Percentiles rank a stretch among this genome's conserved stretches.
Evolutionary conservation across 2,329 filamentous ascomycete species (phyloP).

Genomic region (Hypoxylon sp.): DNA sequence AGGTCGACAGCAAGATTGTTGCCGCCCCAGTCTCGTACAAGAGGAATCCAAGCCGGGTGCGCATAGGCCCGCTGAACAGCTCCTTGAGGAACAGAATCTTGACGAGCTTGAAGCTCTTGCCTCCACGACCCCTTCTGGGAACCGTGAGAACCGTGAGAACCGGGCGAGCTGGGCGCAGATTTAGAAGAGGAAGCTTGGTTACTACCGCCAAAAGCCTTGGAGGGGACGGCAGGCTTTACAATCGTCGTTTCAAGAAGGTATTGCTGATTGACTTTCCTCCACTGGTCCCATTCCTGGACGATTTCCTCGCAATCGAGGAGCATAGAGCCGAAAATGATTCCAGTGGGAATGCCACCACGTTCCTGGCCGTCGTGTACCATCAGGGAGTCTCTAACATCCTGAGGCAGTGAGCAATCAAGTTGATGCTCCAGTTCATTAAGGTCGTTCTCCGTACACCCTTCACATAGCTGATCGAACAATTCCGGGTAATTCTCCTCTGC

Average conservation of each 20-base stretch:
- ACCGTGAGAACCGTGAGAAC: conserved; percentile 60
- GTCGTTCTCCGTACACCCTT: conserved; percentile 92
- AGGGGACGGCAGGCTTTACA: conserved; percentile 71
- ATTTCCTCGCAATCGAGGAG: conserved; percentile 98
- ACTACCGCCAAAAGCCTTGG: conserved; percentile 78
- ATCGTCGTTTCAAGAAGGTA: conserved; percentile 75
- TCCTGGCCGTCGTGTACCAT: conserved; percentile 97
- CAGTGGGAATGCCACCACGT: conserved; percentile 88
- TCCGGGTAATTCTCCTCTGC: conserved; percentile 95
- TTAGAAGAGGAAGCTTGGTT: conserved; percentile 77
- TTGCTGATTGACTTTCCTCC: conserved; percentile 92
- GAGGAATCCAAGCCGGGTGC: conserved; percentile 93
- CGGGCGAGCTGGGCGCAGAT: conserved; percentile 65
- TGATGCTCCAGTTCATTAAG: conserved; percentile 97
- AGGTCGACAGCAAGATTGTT: conserved; percentile 97
- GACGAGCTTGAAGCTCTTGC: conserved; percentile 83
- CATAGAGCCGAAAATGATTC: conserved; percentile 94
- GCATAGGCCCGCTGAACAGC: conserved; percentile 93
- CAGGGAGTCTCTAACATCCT: conserved; percentile 93
- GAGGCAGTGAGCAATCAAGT: conserved; percentile 91
- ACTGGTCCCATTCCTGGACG: conserved; percentile 96
- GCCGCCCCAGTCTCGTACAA: conserved; percentile 97
- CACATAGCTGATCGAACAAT: conserved; percentile 91
- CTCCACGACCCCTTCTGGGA: conserved; percentile 78
- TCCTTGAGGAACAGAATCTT: conserved; percentile 88